Conservation (phyloP, 768 basidiomycete species). For the Pisolithus marmoratus region DNA sequence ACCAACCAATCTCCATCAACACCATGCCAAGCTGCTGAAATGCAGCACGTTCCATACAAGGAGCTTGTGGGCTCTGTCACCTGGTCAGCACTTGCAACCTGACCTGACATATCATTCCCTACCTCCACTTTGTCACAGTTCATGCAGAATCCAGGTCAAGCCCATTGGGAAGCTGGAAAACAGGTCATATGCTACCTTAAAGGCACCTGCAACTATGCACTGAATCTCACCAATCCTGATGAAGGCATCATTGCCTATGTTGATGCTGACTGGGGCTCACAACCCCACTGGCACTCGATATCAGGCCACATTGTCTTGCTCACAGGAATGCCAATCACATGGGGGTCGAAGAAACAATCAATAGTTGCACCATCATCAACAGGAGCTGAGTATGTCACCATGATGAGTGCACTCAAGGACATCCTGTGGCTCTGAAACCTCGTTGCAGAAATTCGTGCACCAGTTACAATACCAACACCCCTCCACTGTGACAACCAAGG, state of each 20-base stretch:
- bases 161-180: constrained; percentile 22
- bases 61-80: constrained; percentile 25
- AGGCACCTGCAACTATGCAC: constrained; percentile 11
- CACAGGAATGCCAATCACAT: neutral
- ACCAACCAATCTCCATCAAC: constrained; percentile 2
- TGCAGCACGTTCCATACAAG: constrained; percentile 15
- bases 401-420: neutral
- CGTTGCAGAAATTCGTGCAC: neutral
- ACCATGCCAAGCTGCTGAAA: neutral
- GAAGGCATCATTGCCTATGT: neutral
- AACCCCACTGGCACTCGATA: constrained; percentile 1
- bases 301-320: neutral
- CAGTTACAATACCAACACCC: neutral
- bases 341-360: neutral
- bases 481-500: neutral
- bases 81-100: constrained; percentile 20
- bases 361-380: neutral
- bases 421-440: neutral
- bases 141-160: constrained; percentile 13
- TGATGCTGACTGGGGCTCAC: constrained; percentile 3
- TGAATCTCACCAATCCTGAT: constrained; percentile 4
- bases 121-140: too few relatives aligned
- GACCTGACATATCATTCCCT: constrained; percentile 27
- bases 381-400: neutral
- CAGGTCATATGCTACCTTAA: constrained; percentile 25